These are phyloP conservation scores for Lunasporangiospora selenospora DNA, from an alignment of 192 early-diverging fungal genomes.

Conservation along the genomic window DNA sequence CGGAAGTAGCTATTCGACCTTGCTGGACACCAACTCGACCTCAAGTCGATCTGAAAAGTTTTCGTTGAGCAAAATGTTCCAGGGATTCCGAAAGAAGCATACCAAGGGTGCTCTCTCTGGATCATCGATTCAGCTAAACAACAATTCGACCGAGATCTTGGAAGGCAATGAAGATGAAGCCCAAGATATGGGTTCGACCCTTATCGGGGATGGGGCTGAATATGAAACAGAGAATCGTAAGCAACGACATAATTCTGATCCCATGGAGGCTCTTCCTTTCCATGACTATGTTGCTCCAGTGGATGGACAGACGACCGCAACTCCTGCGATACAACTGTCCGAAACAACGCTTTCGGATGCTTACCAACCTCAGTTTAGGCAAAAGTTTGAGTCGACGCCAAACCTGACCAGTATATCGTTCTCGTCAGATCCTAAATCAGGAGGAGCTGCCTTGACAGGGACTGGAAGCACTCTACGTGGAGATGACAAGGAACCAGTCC, in stretches of 20 bases:
- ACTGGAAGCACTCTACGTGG: too few relatives aligned
- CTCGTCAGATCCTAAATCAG: too few relatives aligned
- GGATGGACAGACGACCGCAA: slow-evolving; percentile 32
- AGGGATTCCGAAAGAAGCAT: slow-evolving; percentile 41
- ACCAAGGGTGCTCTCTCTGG: slow-evolving; percentile 30
- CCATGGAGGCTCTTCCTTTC: too few relatives aligned
- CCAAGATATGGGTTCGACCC: not conserved
- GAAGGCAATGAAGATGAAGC: not conserved
- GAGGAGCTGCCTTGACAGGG: too few relatives aligned
- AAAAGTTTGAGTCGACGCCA: slow-evolving; percentile 35
- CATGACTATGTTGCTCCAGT: slow-evolving; percentile 67
- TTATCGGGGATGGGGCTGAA: slow-evolving; percentile 9
- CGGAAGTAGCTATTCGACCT: slow-evolving; percentile 13
- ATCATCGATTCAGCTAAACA: slow-evolving; percentile 1
- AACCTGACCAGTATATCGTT: too few relatives aligned
- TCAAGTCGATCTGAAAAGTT: slow-evolving; percentile 29
- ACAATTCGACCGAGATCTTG: slow-evolving; percentile 7
- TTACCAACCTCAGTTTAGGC: slow-evolving; percentile 9
- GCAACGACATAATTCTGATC: too few relatives aligned
- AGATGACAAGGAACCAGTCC: too few relatives aligned
- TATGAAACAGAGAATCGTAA: too few relatives aligned
- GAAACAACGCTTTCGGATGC: too few relatives aligned
- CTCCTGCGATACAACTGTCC: not conserved
- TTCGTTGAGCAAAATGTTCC: slow-evolving; percentile 41
- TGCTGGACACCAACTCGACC: not conserved